phyloP scores from a whole-genome alignment of 805 yeast species.

The Schwanniomyces yamadae region DNA sequence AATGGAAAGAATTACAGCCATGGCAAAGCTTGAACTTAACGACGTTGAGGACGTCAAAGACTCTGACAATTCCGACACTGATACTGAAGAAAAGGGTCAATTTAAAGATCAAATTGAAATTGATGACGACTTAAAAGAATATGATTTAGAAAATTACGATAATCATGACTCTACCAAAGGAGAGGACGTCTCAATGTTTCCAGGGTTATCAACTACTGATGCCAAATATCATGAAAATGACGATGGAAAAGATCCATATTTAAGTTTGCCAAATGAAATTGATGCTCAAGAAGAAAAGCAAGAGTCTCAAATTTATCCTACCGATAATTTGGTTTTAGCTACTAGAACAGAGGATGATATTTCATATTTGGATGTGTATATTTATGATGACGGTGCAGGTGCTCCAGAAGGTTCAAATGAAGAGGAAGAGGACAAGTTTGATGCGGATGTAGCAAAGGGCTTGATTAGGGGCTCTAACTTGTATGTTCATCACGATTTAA shows the following conservation, averaged over 20 bases:
- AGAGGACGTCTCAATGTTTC: conserved; percentile 62
- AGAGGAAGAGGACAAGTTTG: conserved; percentile 64
- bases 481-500: conserved; percentile 93
- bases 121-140: conserved; percentile 87
- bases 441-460: conserved; percentile 75
- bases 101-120: conserved; percentile 55
- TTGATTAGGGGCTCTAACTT: conserved; percentile 68
- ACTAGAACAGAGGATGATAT: conserved; percentile 96
- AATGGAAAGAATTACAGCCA: conserved; percentile 80
- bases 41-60: conserved; percentile 71
- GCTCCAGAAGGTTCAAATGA: conserved; percentile 68
- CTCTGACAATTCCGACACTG: conserved; percentile 36
- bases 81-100: conserved; percentile 19
- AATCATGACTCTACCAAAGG: conserved; percentile 62
- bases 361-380: conserved; percentile 87
- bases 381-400: conserved; percentile 92
- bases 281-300: conserved; percentile 75
- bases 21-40: conserved; percentile 79
- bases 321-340: conserved; percentile 86
- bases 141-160: conserved; percentile 82
- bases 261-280: conserved; percentile 58
- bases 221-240: conserved; percentile 54
- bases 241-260: conserved; percentile 57
- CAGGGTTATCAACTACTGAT: conserved; percentile 61
- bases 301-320: conserved; percentile 82